Conservation (phyloP, 2,329 filamentous ascomycete species). For the Botrytis deweyae region DNA sequence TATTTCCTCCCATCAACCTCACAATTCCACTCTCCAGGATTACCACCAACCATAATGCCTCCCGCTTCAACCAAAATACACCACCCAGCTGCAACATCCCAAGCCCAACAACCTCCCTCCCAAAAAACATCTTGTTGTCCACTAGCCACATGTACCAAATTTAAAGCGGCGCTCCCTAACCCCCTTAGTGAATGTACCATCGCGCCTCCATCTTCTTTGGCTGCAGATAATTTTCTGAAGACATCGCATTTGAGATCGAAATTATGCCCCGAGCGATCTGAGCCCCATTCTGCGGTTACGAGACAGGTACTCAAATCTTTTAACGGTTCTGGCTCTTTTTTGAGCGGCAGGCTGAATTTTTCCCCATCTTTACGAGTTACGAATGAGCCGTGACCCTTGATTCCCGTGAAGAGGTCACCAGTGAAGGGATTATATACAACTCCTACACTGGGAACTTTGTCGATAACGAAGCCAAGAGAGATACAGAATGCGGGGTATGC, state of each 20-base stretch:
- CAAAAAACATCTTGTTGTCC: conserved; percentile 74
- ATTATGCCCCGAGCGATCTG: conserved; percentile 65
- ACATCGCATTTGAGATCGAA: conserved; percentile 67
- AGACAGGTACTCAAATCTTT: conserved; percentile 61
- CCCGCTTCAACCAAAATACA: conserved; percentile 73
- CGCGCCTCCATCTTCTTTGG: conserved; percentile 61
- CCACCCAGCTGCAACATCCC: conserved; percentile 84
- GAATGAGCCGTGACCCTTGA: conserved; percentile 67
- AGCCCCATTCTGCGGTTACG: conserved; percentile 73
- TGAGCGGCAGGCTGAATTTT: conserved; percentile 48
- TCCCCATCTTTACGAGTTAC: conserved; percentile 44
- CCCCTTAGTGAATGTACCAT: conserved; percentile 77
- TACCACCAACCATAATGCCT: conserved; percentile 69
- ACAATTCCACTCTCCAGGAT: conserved; percentile 70
- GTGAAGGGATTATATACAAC: conserved; percentile 81
- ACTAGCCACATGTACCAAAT: conserved; percentile 69
- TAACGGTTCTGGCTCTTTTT: conserved; percentile 54
- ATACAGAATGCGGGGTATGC: conserved; percentile 73
- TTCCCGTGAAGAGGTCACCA: conserved; percentile 65
- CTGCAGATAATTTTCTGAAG: conserved; percentile 60
- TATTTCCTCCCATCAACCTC: conserved; percentile 60
- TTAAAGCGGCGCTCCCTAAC: conserved; percentile 71
- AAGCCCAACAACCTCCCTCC: conserved; percentile 83
- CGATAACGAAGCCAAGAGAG: conserved; percentile 69
- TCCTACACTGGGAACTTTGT: conserved; percentile 62